Conservation (phyloP, 1,284 basidiomycete species). For the Meripilus lineatus region DNA sequence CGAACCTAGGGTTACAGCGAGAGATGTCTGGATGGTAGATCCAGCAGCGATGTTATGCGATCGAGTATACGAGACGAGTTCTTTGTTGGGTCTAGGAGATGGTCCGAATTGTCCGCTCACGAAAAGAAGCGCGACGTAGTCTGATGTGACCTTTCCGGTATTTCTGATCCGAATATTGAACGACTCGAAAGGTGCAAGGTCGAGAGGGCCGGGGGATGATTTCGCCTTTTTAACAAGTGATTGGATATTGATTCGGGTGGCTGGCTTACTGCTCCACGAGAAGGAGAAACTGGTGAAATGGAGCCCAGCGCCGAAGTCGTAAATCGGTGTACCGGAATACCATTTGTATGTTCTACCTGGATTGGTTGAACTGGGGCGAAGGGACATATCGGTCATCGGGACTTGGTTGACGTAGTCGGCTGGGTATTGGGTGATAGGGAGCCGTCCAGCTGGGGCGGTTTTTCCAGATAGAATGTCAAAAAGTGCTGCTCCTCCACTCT, state of each 20-base stretch:
- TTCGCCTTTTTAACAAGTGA: constrained; percentile 28
- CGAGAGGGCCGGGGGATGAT: constrained; percentile 26
- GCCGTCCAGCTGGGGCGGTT: constrained; percentile 47
- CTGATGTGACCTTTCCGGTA: constrained; percentile 43
- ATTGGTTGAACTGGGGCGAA: constrained; percentile 42
- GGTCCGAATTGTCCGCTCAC: constrained; percentile 43
- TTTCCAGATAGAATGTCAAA: constrained; percentile 47
- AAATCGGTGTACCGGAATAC: constrained; percentile 46
- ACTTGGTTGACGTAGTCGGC: constrained; percentile 43
- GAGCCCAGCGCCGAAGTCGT: constrained; percentile 47
- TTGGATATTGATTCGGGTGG: constrained; percentile 36
- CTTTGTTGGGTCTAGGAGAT: constrained; percentile 46
- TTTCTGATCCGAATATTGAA: constrained; percentile 45
- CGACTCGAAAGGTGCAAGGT: constrained; percentile 43
- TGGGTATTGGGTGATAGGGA: constrained; percentile 50
- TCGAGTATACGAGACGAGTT: constrained; percentile 45
- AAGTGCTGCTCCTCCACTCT: constrained; percentile 47
- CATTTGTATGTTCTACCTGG: constrained; percentile 57
- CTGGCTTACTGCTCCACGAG: constrained; percentile 30
- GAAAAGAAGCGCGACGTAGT: constrained; percentile 54
- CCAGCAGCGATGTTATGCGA: constrained; percentile 37
- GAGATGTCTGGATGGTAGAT: constrained; percentile 28
- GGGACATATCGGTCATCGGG: constrained; percentile 52
- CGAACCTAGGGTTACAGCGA: constrained; percentile 44
- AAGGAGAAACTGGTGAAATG: constrained; percentile 49